A percentile compares a stretch with the other conserved stretches of the same genome.
Evolutionary conservation across 129 eudicot species (phyloP).

Genomic region (Erigeron canadensis): DNA sequence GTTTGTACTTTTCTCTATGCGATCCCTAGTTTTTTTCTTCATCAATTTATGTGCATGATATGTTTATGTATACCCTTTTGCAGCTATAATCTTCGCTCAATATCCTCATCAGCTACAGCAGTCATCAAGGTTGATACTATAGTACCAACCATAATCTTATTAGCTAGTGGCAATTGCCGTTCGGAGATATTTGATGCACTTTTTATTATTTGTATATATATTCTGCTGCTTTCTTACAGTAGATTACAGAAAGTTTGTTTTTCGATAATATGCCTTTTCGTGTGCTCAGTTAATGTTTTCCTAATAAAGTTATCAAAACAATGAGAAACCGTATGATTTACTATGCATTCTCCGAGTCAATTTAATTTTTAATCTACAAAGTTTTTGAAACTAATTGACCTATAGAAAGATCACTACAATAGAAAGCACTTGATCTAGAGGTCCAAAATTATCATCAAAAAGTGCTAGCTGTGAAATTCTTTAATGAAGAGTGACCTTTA

Average conservation of each 20-base stretch:
- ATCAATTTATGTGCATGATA: not conserved
- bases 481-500: not conserved
- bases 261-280: not conserved
- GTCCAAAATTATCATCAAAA: not conserved
- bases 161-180: not conserved
- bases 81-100: conserved; percentile 97
- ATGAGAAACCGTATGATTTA: not conserved
- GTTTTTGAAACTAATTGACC: not conserved
- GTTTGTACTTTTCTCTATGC: conserved; percentile 42
- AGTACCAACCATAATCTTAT: not conserved
- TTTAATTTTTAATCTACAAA: not conserved
- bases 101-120: conserved; percentile 93
- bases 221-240: too few species aligned
- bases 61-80: conserved; percentile 21
- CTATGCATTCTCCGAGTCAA: not conserved
- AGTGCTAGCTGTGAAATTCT: not conserved
- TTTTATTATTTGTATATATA: too few species aligned
- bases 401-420: not conserved
- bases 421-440: not conserved
- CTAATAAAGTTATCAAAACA: not conserved
- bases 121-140: conserved; percentile 75
- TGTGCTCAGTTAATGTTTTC: not conserved
- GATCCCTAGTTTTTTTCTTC: not conserved
- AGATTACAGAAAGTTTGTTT: not conserved
- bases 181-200: not conserved